Base-by-base conservation (phyloP, 768 basidiomycete genomes). In the Trametes elegans region DNA sequence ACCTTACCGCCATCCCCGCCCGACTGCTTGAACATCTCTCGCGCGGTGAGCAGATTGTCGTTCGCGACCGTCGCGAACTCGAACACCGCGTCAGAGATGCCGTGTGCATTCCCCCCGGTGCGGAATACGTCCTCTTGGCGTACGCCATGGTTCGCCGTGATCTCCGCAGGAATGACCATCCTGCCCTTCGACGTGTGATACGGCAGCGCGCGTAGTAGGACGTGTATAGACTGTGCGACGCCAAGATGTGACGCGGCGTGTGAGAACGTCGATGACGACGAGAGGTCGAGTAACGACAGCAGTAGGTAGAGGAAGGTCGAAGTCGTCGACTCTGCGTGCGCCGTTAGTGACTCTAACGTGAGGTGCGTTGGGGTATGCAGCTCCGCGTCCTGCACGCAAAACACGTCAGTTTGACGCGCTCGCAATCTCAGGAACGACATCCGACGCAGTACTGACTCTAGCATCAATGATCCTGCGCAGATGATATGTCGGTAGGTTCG, bases 171-270 rank as follows among this genome's bases (percentile, higher is more conserved):
- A 31, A 94, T 84, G 21, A 87, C 78, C 74, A 90, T 82, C 57
- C 79, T 76, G 35, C 89, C 81, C 41, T 83, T 79, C 43, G 80
- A 81, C 13, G 83, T 85, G 66, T 93, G 90, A 64, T 81, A 92
- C 9, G 90, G 87, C 28, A 93, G 73, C 6, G 83, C 86, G 38
- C 91, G 84, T 49, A 94, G 75, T 53, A 92, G 78, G 11, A 84
- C 90, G 6, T 79, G 65, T 41, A 90, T 73, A 27, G 84, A 87
- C 63, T 87, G 84, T 4, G 92, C 85, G 3, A 81, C 72, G 9
- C 92, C 92, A 14, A 93, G 74, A 67, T 93, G 92, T 7, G 89
- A 93, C 2, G 85, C 88, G 2, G 87, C 88, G 70, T 92, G 90
- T 6, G 86, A 83, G 19, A 86, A 67, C 3, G 75, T 74, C 7